phyloP scores from a whole-genome alignment of 2,329 filamentous ascomycete species.

The Colletotrichum lupini region DNA sequence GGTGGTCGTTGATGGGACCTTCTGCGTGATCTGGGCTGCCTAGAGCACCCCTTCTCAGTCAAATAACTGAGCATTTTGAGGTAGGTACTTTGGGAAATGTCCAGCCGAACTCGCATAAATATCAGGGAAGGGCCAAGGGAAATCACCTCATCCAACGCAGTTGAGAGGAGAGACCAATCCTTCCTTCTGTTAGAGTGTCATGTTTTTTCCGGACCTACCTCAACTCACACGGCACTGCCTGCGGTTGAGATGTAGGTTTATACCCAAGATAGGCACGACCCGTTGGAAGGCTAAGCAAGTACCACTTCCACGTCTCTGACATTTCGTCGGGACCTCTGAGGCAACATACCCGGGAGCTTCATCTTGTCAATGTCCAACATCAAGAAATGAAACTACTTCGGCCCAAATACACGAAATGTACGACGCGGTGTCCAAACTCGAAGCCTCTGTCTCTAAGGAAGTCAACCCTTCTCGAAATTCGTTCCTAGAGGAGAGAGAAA shows the following conservation, averaged over 20 bases:
- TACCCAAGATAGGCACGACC: not conserved
- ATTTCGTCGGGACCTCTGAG: not conserved
- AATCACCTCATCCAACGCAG: not conserved
- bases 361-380: not conserved
- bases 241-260: not conserved
- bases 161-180: too few species aligned
- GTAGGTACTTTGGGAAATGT: too few species aligned
- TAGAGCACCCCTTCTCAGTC: not conserved
- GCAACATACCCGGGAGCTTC: not conserved
- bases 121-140: not conserved
- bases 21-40: not conserved
- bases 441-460: not conserved
- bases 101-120: not conserved
- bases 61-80: not conserved
- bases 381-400: not conserved
- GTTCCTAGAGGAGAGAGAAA: not conserved
- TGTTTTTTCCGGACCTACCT: too few species aligned
- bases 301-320: not conserved
- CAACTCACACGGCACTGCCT: not conserved
- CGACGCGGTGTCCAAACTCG: not conserved
- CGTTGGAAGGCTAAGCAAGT: not conserved
- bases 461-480: not conserved
- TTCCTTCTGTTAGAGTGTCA: not conserved
- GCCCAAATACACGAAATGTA: rapidly evolving
- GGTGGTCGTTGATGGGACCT: not conserved